phyloP scores from a whole-genome alignment of 2,329 filamentous ascomycete species.

The Dactylellina sp. region DNA sequence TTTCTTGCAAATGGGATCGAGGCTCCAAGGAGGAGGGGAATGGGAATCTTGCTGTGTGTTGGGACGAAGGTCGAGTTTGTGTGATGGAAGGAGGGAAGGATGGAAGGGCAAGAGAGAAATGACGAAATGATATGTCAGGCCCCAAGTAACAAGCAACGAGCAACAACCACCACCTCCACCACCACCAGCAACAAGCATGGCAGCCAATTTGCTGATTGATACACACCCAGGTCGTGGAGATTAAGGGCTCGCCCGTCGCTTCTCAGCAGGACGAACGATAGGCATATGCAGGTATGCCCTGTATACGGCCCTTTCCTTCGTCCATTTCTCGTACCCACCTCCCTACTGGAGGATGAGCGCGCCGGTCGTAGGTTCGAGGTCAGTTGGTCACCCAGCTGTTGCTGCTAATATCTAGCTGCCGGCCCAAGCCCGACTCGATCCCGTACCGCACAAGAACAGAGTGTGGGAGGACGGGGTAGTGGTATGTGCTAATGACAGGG shows the following conservation, averaged over 20 bases:
- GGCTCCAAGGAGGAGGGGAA: slow-evolving; percentile 1
- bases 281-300: no score
- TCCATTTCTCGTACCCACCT: no score
- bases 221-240: background rate
- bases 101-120: slow-evolving; percentile 33
- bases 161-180: background rate
- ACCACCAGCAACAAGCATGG: slow-evolving; percentile 1
- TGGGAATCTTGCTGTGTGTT: background rate
- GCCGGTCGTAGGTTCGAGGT: no score
- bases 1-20: background rate
- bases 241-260: background rate
- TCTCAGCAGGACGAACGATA: background rate
- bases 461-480: no score
- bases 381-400: no score
- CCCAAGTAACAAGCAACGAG: slow-evolving; percentile 1
- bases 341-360: no score
- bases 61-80: slow-evolving; percentile 16
- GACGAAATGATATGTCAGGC: slow-evolving; percentile 55
- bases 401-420: no score
- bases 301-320: no score
- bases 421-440: no score
- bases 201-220: slow-evolving; percentile 2
- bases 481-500: no score
- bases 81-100: slow-evolving; percentile 17
- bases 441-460: no score